Evolutionary conservation across 805 yeast genomes (phyloP).

Genomic region (Candida dajiaensis): DNA sequence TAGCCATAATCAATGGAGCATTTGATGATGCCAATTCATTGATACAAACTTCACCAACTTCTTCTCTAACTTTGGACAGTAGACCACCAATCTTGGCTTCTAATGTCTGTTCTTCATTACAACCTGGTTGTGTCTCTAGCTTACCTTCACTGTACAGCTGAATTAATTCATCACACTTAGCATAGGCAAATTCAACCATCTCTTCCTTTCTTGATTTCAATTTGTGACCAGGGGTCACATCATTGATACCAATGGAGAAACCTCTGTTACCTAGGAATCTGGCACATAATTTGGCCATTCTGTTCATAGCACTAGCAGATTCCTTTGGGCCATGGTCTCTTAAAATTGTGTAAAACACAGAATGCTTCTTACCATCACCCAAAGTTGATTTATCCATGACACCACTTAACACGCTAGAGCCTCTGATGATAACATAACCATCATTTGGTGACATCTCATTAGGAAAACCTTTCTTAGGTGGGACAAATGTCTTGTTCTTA

Average conservation of each 20-base stretch:
- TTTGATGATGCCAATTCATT: conserved; percentile 82
- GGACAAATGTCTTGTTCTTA: conserved; percentile 80
- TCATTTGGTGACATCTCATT: conserved; percentile 97
- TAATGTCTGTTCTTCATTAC: conserved; percentile 96
- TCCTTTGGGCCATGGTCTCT: conserved; percentile 96
- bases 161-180: conserved; percentile 87
- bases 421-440: conserved; percentile 86
- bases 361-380: conserved; percentile 97
- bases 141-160: conserved; percentile 72
- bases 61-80: conserved; percentile 95
- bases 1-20: conserved; percentile 98
- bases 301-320: conserved; percentile 94
- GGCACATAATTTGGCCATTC: conserved; percentile 99
- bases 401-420: conserved; percentile 84
- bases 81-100: conserved; percentile 97
- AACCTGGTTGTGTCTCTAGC: conserved; percentile 97
- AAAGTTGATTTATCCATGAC: conserved; percentile 94
- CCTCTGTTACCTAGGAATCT: conserved; percentile 92
- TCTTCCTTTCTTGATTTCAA: conserved; percentile 74
- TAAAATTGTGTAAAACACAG: conserved; percentile 90
- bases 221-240: conserved; percentile 87
- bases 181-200: conserved; percentile 86
- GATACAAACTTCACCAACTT: conserved; percentile 97
- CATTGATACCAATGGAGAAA: conserved; percentile 94
- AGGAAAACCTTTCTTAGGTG: conserved; percentile 69